Percentiles rank a stretch among this genome's conserved stretches.
Evolutionary conservation across 2,329 filamentous ascomycete genomes (phyloP).

Genomic region (Aureobasidium sp.): DNA sequence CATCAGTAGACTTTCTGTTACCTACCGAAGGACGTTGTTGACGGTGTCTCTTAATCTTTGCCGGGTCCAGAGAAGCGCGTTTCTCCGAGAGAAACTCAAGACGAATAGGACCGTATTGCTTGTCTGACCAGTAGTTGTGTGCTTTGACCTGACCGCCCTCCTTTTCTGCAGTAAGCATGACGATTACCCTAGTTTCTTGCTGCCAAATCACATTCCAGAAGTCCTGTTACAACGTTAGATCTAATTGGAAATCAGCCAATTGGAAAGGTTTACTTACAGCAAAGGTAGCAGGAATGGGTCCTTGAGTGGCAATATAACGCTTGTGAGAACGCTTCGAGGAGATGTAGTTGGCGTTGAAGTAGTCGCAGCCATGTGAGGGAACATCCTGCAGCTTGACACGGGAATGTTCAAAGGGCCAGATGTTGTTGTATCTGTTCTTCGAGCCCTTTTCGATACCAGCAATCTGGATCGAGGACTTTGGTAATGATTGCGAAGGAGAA

Average conservation of each 20-base stretch:
- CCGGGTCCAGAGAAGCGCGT: conserved; percentile 65
- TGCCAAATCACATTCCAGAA: conserved; percentile 99
- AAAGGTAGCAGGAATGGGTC: conserved; percentile 85
- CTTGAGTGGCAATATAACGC: conserved; percentile 91
- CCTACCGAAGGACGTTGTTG: conserved; percentile 30
- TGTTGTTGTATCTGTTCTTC: conserved; percentile 98
- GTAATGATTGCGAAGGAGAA: conserved; percentile 32
- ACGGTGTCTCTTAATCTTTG: conserved; percentile 42
- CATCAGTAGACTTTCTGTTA: conserved; percentile 32
- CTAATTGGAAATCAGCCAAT: background rate
- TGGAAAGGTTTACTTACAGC: conserved; percentile 52
- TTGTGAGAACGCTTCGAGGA: conserved; percentile 77
- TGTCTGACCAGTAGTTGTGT: conserved; percentile 83
- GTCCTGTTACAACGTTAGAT: conserved; percentile 51
- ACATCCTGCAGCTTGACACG: conserved; percentile 71
- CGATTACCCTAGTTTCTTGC: conserved; percentile 86
- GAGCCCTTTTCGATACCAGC: conserved; percentile 89
- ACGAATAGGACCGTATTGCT: conserved; percentile 69
- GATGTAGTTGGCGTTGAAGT: conserved; percentile 89
- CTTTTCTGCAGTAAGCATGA: conserved; percentile 91
- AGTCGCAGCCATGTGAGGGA: conserved; percentile 68
- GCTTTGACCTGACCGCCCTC: conserved; percentile 94
- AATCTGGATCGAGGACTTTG: conserved; percentile 53
- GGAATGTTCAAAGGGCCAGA: conserved; percentile 91
- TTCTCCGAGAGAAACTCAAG: conserved; percentile 75